phyloP scores from a whole-genome alignment of 257 asterid species.

The Verbena officinalis region DNA sequence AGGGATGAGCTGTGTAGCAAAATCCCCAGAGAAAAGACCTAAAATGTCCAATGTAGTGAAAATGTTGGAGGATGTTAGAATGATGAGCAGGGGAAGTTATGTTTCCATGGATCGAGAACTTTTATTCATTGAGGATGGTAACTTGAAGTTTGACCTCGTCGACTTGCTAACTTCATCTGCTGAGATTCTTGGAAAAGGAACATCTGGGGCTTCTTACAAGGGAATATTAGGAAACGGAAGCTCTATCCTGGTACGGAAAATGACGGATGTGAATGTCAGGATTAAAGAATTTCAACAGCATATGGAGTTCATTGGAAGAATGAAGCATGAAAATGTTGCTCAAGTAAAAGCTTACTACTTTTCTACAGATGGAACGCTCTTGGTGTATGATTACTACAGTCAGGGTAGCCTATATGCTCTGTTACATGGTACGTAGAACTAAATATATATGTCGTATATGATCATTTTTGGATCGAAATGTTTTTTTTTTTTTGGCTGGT shows the following conservation, averaged over 20 bases:
- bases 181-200: constrained; percentile 27
- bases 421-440: constrained; percentile 30
- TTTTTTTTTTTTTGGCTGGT: too few relatives aligned
- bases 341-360: constrained; percentile 27
- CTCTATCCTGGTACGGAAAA: constrained; percentile 13
- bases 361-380: constrained; percentile 24
- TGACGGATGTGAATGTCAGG: constrained; percentile 10
- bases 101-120: not conserved
- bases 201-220: constrained; percentile 29
- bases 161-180: constrained; percentile 26
- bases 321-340: constrained; percentile 26
- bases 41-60: constrained; percentile 19
- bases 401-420: constrained; percentile 27
- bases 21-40: constrained; percentile 18
- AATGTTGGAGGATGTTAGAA: not conserved
- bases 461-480: too few relatives aligned
- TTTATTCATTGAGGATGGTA: not conserved
- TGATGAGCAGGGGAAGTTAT: not conserved
- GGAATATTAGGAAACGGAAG: constrained; percentile 7
- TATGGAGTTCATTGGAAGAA: constrained; percentile 22
- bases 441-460: not conserved
- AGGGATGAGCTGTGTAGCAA: constrained; percentile 19
- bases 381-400: constrained; percentile 30
- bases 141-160: not conserved
- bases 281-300: constrained; percentile 15